Base-by-base conservation (phyloP, 805 yeast genomes). In the Pichia heedii region DNA sequence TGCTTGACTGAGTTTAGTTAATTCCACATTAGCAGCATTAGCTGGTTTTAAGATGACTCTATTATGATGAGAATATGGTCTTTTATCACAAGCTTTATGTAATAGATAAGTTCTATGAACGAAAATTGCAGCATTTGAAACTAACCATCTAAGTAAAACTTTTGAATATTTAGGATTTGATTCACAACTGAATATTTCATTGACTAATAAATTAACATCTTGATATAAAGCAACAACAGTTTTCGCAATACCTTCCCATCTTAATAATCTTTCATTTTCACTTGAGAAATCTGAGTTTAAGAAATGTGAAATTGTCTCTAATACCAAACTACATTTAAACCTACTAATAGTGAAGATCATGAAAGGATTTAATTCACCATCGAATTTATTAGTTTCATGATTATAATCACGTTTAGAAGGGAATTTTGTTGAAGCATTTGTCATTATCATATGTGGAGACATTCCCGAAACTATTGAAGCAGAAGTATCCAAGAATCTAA, bases 101-200 rank as follows among this genome's bases (percentile, higher is more conserved):
- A 46, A 32, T 16, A 47, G 30, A 41, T 41, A 46, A 1, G 43
- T 38, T 21, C 50, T 40, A 36, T 49, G 50, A 0, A 84, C 94
- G 29, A 86, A 69, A 37, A 89, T 67, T 30, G 81, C 76, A 50
- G 84, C 80, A 58, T 90, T 89, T 32, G 89, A 77, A 42, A 85
- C 66, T 59, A 87, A 74, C 97, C 97, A 90, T 5, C 81, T 63
- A 45, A 90, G 67, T 22, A 90, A 95, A 2, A 93, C 90, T 48
- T 82, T 63, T 2, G 46, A 33, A 32, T 44, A 46, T 29, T 40
- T 39, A 10, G 42, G 38, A 36, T 45, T 42, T 15, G 30, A 34
- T 21, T 37, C 30, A 41, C 52, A 49, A 29, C 30, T 38, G 5
- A 42, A 27, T 5, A 49, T 49, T 38, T 49, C 50, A 21, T 30